These are phyloP conservation scores for Stenocarpella maydis DNA, from an alignment of 2,329 filamentous ascomycete species.

Conservation along the genomic window DNA sequence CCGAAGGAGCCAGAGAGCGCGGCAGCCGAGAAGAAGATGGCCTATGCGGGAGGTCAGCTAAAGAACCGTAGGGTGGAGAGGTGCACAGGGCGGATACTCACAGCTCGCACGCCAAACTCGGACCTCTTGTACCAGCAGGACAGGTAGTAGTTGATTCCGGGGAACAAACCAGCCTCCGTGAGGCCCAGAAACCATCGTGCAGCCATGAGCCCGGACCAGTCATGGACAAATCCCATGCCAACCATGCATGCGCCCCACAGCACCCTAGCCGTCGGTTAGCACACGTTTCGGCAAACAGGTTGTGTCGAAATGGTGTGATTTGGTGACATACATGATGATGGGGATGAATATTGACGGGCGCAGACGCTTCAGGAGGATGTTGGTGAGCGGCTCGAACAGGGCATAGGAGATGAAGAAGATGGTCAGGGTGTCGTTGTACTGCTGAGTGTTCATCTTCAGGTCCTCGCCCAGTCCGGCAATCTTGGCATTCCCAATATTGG, in stretches of 20 bases:
- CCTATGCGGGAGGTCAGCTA: slow-evolving; percentile 43
- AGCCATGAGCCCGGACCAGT: slow-evolving; percentile 71
- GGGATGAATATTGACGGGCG: slow-evolving; percentile 83
- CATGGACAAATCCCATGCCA: slow-evolving; percentile 71
- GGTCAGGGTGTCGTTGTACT: slow-evolving; percentile 79
- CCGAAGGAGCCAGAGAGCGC: slow-evolving; percentile 79
- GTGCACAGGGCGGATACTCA: slow-evolving; percentile 22
- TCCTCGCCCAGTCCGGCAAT: slow-evolving; percentile 62
- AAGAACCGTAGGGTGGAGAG: neutral
- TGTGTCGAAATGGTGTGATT: neutral
- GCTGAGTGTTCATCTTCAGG: slow-evolving; percentile 65
- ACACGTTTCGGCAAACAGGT: neutral
- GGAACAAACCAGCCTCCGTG: slow-evolving; percentile 78
- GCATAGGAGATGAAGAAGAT: slow-evolving; percentile 91
- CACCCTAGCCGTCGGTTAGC: slow-evolving; percentile 50
- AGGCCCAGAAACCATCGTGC: slow-evolving; percentile 77
- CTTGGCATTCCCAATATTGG: slow-evolving; percentile 79
- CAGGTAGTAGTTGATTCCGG: slow-evolving; percentile 73
- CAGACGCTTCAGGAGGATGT: slow-evolving; percentile 79
- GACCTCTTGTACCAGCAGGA: slow-evolving; percentile 81
- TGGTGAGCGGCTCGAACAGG: slow-evolving; percentile 79
- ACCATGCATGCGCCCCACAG: slow-evolving; percentile 75
- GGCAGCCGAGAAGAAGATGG: slow-evolving; percentile 82
- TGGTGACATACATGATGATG: slow-evolving; percentile 72
- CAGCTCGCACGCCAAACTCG: slow-evolving; percentile 75